Conservation (phyloP, 495 filamentous ascomycete genomes). For the Xylaria palmicola region DNA sequence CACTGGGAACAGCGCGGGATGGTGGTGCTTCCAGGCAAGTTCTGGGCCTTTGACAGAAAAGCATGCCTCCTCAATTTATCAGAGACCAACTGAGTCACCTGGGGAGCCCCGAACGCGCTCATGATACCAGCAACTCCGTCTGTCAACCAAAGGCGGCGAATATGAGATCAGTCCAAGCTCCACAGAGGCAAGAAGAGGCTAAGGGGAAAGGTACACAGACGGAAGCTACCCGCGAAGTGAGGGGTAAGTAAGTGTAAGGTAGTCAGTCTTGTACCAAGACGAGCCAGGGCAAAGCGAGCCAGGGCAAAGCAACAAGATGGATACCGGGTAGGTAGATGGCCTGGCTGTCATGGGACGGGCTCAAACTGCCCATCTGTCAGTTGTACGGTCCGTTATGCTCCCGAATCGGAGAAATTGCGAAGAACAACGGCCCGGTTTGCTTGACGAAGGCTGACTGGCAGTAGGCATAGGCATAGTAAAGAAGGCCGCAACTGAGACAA, state of each 20-base stretch:
- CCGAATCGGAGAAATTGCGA: slow-evolving; percentile 15
- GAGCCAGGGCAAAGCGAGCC: not conserved
- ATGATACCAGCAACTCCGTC: slow-evolving; percentile 11
- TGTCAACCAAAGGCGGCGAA: slow-evolving; percentile 7
- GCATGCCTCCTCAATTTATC: slow-evolving; percentile 20
- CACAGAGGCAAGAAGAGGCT: slow-evolving; percentile 3
- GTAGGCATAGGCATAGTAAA: not conserved
- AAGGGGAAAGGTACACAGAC: slow-evolving; percentile 22
- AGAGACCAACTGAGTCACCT: slow-evolving; percentile 30
- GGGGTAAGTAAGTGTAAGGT: slow-evolving; percentile 20
- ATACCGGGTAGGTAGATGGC: not conserved
- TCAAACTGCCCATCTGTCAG: not conserved
- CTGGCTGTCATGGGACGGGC: not conserved
- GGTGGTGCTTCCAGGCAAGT: slow-evolving; percentile 21
- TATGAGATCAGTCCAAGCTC: slow-evolving; percentile 1
- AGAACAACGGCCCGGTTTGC: slow-evolving; percentile 8
- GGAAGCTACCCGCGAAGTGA: slow-evolving; percentile 29
- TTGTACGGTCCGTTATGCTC: slow-evolving; percentile 9
- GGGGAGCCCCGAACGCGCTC: slow-evolving; percentile 20
- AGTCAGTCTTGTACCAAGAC: not conserved
- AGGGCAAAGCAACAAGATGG: slow-evolving; percentile 3
- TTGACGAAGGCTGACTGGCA: slow-evolving; percentile 2
- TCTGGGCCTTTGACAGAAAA: slow-evolving; percentile 25
- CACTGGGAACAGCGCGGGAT: slow-evolving; percentile 16
- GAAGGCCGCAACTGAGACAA: slow-evolving; percentile 9